These are phyloP conservation scores for Podila epicladia DNA, from an alignment of 192 early-diverging fungal species.

Conservation along the genomic window DNA sequence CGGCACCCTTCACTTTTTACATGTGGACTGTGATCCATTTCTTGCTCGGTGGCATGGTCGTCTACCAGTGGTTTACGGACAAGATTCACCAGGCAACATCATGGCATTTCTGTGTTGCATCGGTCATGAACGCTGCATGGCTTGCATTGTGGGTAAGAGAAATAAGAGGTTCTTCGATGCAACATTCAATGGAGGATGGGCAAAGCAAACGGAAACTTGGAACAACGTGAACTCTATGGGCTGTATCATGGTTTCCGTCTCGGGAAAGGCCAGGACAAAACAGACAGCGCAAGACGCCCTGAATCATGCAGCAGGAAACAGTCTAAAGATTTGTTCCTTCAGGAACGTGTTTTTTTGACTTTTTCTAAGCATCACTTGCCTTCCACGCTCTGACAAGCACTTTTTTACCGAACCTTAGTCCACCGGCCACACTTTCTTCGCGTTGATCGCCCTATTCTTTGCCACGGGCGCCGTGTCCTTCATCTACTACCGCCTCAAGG, in stretches of 20 bases:
- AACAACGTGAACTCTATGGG: too few species aligned
- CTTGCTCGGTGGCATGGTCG: conserved; percentile 67
- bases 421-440: conserved; percentile 59
- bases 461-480: conserved; percentile 64
- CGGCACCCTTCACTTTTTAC: conserved; percentile 67
- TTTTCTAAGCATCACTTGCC: too few species aligned
- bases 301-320: too few species aligned
- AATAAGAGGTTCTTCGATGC: too few species aligned
- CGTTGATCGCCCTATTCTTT: conserved; percentile 64
- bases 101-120: conserved; percentile 69
- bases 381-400: too few species aligned
- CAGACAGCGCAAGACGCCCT: background rate
- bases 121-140: conserved; percentile 67
- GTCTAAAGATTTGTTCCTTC: too few species aligned
- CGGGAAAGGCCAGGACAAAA: background rate
- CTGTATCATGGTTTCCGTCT: too few species aligned
- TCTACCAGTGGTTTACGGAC: conserved; percentile 72
- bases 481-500: conserved; percentile 62
- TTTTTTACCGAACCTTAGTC: conserved; percentile 1
- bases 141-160: conserved; percentile 64
- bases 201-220: too few species aligned
- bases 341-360: too few species aligned
- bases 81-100: conserved; percentile 64
- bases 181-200: too few species aligned
- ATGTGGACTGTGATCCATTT: conserved; percentile 74